These are phyloP conservation scores for Butyriboletus loyo DNA, from an alignment of 768 basidiomycete genomes.

Conservation along the genomic window DNA sequence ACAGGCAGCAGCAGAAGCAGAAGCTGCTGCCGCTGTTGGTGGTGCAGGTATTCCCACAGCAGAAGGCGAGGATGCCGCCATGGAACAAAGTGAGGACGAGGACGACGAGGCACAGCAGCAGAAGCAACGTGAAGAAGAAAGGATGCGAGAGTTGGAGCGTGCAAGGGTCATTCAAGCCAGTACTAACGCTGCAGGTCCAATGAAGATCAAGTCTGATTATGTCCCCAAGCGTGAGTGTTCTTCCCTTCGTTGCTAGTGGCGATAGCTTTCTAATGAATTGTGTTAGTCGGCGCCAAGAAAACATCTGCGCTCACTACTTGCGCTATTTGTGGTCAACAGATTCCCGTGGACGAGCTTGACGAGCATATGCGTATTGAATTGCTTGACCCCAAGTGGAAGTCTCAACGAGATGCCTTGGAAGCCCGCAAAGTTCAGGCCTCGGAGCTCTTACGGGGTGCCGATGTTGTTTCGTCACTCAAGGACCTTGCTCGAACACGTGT, in stretches of 20 bases:
- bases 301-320: conserved; percentile 78
- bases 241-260: not conserved
- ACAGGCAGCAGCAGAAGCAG: conserved; percentile 83
- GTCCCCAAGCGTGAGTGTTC: conserved; percentile 80
- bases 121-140: conserved; percentile 63
- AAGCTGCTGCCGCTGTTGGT: conserved; percentile 78
- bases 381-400: conserved; percentile 97
- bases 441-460: conserved; percentile 85
- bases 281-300: conserved; percentile 60
- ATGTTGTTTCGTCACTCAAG: conserved; percentile 90
- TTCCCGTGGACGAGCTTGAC: conserved; percentile 91
- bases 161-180: conserved; percentile 80
- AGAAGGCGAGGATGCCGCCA: conserved; percentile 58
- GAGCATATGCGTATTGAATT: conserved; percentile 99
- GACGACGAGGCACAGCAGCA: conserved; percentile 63
- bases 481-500: conserved; percentile 94
- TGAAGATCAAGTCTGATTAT: conserved; percentile 96
- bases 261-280: conserved; percentile 6
- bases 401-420: conserved; percentile 86
- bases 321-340: conserved; percentile 92
- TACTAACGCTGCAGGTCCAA: conserved; percentile 71
- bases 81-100: conserved; percentile 84
- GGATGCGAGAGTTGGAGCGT: conserved; percentile 66
- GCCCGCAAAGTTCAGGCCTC: conserved; percentile 86
- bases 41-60: conserved; percentile 45